These are phyloP conservation scores for Olyra latifolia DNA, from an alignment of 176 grass and related monocot genomes.

Conservation along the genomic window DNA sequence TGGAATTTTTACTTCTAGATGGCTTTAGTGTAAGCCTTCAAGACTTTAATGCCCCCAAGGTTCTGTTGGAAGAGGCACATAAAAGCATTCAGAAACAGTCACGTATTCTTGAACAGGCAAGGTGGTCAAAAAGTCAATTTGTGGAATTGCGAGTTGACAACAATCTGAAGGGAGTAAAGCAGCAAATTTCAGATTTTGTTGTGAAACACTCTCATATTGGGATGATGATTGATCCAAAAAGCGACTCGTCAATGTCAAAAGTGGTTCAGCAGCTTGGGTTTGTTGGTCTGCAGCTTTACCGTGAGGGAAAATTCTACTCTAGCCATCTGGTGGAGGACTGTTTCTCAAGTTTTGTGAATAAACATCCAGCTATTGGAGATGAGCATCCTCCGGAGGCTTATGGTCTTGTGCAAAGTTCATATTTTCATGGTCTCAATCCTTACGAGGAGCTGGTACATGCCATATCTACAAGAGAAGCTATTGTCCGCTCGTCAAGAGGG, in stretches of 20 bases:
- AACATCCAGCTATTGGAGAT: constrained; percentile 41
- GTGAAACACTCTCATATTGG: constrained; percentile 58
- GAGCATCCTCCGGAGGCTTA: constrained; percentile 74
- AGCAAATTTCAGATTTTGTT: constrained; percentile 62
- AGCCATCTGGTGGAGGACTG: constrained; percentile 80
- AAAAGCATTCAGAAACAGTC: constrained; percentile 57
- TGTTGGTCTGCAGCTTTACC: constrained; percentile 81
- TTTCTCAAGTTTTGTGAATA: constrained; percentile 66
- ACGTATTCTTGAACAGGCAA: constrained; percentile 53
- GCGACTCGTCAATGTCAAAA: constrained; percentile 63
- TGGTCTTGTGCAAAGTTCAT: constrained; percentile 71
- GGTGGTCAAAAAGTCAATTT: constrained; percentile 47
- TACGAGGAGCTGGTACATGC: constrained; percentile 88
- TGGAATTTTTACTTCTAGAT: constrained; percentile 77
- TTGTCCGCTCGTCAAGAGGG: constrained; percentile 91
- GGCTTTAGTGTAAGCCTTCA: constrained; percentile 82
- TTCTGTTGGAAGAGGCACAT: constrained; percentile 48
- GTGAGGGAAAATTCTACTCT: constrained; percentile 77
- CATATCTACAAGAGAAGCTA: constrained; percentile 79
- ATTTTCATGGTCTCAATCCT: constrained; percentile 84
- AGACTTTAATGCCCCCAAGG: constrained; percentile 73
- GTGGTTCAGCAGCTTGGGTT: constrained; percentile 87
- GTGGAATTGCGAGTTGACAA: constrained; percentile 67
- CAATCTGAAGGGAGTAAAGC: constrained; percentile 59
- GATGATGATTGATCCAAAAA: constrained; percentile 67